phyloP scores from a whole-genome alignment of 495 filamentous ascomycete species.

The Penicillium longicatenatum region DNA sequence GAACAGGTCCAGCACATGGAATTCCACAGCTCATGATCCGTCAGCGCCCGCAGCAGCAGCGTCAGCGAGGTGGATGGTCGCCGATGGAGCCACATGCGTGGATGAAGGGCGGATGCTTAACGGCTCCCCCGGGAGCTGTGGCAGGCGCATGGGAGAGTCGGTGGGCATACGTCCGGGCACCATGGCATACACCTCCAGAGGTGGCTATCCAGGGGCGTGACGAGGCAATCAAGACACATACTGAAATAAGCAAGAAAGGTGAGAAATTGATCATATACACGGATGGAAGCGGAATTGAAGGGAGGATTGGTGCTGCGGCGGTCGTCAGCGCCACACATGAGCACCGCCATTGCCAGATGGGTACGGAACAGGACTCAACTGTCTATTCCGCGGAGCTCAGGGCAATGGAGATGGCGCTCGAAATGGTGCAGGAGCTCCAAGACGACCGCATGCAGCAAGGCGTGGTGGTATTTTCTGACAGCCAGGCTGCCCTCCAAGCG shows the following conservation, averaged over 20 bases:
- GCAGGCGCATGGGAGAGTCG: conserved; percentile 18
- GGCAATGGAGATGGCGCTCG: conserved; percentile 1
- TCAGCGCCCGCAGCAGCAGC: not conserved
- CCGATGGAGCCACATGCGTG: no score
- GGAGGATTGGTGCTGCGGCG: conserved; percentile 9
- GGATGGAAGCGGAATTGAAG: conserved; percentile 17
- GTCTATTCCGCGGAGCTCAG: conserved; percentile 9
- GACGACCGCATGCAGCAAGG: not conserved
- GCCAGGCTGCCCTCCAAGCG: conserved; percentile 4
- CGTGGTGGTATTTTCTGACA: conserved; percentile 5
- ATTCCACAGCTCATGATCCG: not conserved
- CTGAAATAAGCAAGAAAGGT: not conserved
- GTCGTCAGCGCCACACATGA: not conserved
- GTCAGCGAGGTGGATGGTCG: not conserved
- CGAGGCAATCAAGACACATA: conserved; percentile 2
- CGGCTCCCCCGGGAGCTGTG: conserved; percentile 9
- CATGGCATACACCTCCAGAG: conserved; percentile 18
- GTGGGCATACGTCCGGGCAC: conserved; percentile 17
- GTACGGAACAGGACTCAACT: conserved; percentile 3
- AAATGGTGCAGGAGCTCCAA: not conserved
- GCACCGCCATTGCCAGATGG: conserved; percentile 6
- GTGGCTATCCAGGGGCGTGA: conserved; percentile 18
- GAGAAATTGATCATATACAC: conserved; percentile 9
- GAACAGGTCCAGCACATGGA: not conserved
- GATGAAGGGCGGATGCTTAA: no score